A percentile compares a stretch with the other conserved stretches of the same genome.
Conservation (phyloP, 129 eudicot species). For the Helichrysum umbraculigerum region DNA sequence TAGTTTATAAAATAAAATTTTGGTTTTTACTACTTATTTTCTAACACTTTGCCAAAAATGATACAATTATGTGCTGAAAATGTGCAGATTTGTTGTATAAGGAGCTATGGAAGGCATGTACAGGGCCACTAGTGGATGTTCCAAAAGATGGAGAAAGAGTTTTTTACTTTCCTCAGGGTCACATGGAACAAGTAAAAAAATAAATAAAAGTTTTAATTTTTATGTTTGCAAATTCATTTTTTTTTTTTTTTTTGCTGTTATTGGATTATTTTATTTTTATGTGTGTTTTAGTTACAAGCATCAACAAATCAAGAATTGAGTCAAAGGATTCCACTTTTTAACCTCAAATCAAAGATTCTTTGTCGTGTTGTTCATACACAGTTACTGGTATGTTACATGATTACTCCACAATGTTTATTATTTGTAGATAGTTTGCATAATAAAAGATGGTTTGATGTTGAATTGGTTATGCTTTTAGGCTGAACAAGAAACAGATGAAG, state of each 20-base stretch:
- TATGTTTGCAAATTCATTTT: conserved; percentile 8
- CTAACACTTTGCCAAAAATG: neutral
- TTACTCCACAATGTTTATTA: neutral
- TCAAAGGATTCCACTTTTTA: conserved; percentile 62
- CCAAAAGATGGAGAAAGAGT: conserved; percentile 70
- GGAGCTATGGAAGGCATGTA: conserved; percentile 94
- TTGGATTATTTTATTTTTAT: conserved; percentile 14
- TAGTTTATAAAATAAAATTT: neutral
- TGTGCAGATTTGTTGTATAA: conserved; percentile 49
- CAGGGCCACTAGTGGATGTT: conserved; percentile 88
- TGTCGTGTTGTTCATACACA: conserved; percentile 70
- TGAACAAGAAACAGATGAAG: conserved; percentile 93
- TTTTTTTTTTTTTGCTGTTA: conserved; percentile 25
- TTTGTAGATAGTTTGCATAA: neutral
- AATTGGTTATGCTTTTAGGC: conserved; percentile 46
- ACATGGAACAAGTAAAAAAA: conserved; percentile 75
- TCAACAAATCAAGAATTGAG: conserved; percentile 85
- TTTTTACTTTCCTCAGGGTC: conserved; percentile 96
- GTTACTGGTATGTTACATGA: conserved; percentile 51
- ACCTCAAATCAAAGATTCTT: conserved; percentile 77
- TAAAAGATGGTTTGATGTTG: neutral
- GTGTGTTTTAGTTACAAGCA: conserved; percentile 64
- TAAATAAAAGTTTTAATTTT: neutral
- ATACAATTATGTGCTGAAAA: conserved; percentile 3
- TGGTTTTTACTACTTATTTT: neutral